A percentile compares a stretch with the other conserved stretches of the same genome.
These are phyloP conservation scores for Ustanciosporium gigantosporum DNA, from an alignment of 1,284 basidiomycete genomes.

Conservation along the genomic window DNA sequence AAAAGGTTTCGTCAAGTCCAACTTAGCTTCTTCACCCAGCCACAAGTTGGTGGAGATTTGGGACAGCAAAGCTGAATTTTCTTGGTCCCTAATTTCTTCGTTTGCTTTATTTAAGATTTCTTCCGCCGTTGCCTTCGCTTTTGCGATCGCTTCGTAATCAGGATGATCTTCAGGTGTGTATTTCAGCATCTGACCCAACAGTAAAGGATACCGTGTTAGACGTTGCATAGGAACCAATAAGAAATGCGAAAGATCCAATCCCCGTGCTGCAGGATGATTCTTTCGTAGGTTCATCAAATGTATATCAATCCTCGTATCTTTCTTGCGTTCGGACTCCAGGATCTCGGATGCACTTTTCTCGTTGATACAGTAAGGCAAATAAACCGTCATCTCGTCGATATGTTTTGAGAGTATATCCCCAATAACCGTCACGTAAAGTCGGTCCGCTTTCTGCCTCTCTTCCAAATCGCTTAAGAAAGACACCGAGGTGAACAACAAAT, in stretches of 20 bases:
- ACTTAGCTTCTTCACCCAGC: constrained; percentile 63
- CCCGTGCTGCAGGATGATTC: constrained; percentile 74
- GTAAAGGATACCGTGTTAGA: constrained; percentile 88
- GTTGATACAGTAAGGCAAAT: constrained; percentile 89
- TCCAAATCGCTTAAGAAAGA: constrained; percentile 70
- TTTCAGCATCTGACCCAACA: constrained; percentile 89
- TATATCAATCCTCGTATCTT: constrained; percentile 70
- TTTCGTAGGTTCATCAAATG: constrained; percentile 77
- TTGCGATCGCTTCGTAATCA: constrained; percentile 69
- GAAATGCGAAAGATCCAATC: constrained; percentile 86
- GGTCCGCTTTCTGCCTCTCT: constrained; percentile 82
- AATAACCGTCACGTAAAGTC: constrained; percentile 84
- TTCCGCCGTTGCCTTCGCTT: constrained; percentile 72
- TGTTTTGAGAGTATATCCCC: constrained; percentile 80
- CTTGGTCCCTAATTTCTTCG: constrained; percentile 83
- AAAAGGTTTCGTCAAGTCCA: constrained; percentile 84
- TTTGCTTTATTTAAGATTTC: constrained; percentile 78
- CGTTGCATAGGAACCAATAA: constrained; percentile 92
- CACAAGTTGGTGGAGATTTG: constrained; percentile 77
- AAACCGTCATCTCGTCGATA: constrained; percentile 76
- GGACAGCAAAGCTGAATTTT: constrained; percentile 74
- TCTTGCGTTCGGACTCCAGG: constrained; percentile 73
- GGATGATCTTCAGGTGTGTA: constrained; percentile 87
- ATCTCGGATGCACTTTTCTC: constrained; percentile 79
- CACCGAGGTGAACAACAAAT: constrained; percentile 59